Conservation (phyloP, 306 rosid species). For the Delonix regia region DNA sequence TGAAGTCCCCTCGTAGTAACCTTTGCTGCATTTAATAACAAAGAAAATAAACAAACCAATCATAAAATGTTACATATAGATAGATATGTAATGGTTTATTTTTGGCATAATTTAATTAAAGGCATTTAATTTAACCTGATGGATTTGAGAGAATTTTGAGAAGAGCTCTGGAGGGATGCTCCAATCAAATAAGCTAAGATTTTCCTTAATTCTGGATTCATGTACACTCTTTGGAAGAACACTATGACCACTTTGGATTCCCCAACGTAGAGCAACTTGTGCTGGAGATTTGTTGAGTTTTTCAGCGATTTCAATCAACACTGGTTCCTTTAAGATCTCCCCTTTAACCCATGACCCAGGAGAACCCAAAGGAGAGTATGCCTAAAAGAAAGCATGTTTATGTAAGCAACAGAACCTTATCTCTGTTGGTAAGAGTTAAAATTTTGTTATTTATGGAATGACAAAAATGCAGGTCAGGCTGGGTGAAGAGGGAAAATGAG, state of each 20-base stretch:
- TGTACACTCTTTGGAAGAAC: slow-evolving; percentile 77
- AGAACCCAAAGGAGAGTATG: slow-evolving; percentile 78
- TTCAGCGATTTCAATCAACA: slow-evolving; percentile 61
- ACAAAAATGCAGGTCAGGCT: too few relatives aligned
- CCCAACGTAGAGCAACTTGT: slow-evolving; percentile 78
- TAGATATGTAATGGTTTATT: neutral
- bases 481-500: too few relatives aligned
- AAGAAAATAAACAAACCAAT: neutral
- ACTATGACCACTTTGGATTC: slow-evolving; percentile 70
- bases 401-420: too few relatives aligned
- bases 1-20: slow-evolving; percentile 47
- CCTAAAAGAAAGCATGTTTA: slow-evolving; percentile 36
- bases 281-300: slow-evolving; percentile 66
- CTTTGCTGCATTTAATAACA: slow-evolving; percentile 14
- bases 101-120: too few relatives aligned
- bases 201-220: slow-evolving; percentile 69
- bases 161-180: slow-evolving; percentile 63
- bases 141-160: slow-evolving; percentile 57
- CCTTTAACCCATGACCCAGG: slow-evolving; percentile 80
- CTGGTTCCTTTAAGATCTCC: slow-evolving; percentile 67
- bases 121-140: slow-evolving; percentile 54
- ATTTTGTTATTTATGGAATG: too few relatives aligned
- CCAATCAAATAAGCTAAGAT: slow-evolving; percentile 65
- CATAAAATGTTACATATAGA: neutral
- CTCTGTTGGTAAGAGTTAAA: too few relatives aligned